Conservation (phyloP, 768 basidiomycete species). For the Pulveroboletus ravenelii region DNA sequence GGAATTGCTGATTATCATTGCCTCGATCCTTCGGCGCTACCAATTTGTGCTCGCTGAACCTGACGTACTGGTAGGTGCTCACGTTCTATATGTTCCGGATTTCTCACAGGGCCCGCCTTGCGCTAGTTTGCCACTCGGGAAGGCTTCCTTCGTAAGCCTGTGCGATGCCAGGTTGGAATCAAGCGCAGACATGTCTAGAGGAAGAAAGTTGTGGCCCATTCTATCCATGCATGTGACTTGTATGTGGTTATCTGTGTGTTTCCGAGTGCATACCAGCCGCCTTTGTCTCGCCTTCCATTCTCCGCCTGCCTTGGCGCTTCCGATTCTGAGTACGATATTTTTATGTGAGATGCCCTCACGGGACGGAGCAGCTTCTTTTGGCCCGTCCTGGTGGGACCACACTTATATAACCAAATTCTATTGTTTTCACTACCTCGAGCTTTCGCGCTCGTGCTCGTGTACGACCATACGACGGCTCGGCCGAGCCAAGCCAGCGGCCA, state of each 20-base stretch:
- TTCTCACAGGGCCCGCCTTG: conserved; percentile 4
- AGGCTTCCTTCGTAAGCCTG: conserved; percentile 85
- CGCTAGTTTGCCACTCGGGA: conserved; percentile 67
- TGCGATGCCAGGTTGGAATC: conserved; percentile 68
- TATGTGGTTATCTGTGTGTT: not conserved
- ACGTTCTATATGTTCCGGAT: not conserved
- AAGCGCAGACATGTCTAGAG: conserved; percentile 47
- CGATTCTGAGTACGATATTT: conserved; percentile 14
- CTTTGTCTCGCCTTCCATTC: not conserved
- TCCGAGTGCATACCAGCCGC: not conserved
- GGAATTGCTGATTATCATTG: conserved; percentile 75
- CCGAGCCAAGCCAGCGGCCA: conserved; percentile 10
- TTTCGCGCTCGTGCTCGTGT: conserved; percentile 4
- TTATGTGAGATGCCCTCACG: not conserved
- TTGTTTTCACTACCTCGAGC: conserved; percentile 12
- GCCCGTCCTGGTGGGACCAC: no score
- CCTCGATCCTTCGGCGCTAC: conserved; percentile 75
- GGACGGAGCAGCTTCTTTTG: no score
- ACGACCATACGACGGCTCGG: not conserved
- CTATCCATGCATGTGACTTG: not conserved
- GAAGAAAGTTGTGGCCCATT: not conserved
- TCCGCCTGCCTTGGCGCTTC: not conserved
- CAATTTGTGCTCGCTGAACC: conserved; percentile 65
- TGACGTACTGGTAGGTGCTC: conserved; percentile 46
- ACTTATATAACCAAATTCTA: conserved; percentile 12